Percentiles rank a stretch among this genome's conserved stretches.
Evolutionary conservation across 2,329 filamentous ascomycete species (phyloP).

Genomic region (Penicillium fuscoglaucum): DNA sequence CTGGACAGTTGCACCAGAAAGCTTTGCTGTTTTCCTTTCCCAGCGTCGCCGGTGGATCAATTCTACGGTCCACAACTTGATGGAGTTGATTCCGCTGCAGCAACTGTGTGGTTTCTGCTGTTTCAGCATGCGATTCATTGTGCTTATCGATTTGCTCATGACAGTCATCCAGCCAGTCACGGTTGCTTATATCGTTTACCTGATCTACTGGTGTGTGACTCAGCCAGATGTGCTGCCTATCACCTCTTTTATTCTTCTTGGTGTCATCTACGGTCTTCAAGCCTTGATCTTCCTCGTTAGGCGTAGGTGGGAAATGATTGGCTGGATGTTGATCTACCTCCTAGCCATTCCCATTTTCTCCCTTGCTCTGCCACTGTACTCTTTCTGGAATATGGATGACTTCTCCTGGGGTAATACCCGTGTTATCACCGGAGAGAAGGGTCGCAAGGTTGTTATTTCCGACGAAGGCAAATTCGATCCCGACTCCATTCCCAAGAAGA

Average conservation of each 20-base stretch:
- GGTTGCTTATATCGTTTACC: conserved; percentile 83
- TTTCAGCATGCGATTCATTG: conserved; percentile 98
- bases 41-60: conserved; percentile 99
- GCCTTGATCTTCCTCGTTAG: conserved; percentile 95
- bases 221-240: conserved; percentile 69
- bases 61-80: conserved; percentile 95
- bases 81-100: conserved; percentile 88
- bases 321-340: conserved; percentile 98
- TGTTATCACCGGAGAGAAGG: conserved; percentile 90
- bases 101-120: conserved; percentile 99
- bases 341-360: conserved; percentile 88
- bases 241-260: conserved; percentile 86
- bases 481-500: conserved; percentile 88
- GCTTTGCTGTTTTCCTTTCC: conserved; percentile 90
- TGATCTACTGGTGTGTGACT: conserved; percentile 71
- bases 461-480: conserved; percentile 99
- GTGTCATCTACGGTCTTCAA: conserved; percentile 95
- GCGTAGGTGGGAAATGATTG: conserved; percentile 99
- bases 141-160: conserved; percentile 89
- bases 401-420: conserved; percentile 99
- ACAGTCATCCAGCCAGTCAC: conserved; percentile 92
- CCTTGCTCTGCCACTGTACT: conserved; percentile 83
- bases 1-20: conserved; percentile 96
- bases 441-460: conserved; percentile 86
- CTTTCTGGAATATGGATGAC: conserved; percentile 99